Percentiles rank a stretch among this genome's conserved stretches.
phyloP scores from a whole-genome alignment of 768 basidiomycete genomes.

The Lyophyllum shimeji region DNA sequence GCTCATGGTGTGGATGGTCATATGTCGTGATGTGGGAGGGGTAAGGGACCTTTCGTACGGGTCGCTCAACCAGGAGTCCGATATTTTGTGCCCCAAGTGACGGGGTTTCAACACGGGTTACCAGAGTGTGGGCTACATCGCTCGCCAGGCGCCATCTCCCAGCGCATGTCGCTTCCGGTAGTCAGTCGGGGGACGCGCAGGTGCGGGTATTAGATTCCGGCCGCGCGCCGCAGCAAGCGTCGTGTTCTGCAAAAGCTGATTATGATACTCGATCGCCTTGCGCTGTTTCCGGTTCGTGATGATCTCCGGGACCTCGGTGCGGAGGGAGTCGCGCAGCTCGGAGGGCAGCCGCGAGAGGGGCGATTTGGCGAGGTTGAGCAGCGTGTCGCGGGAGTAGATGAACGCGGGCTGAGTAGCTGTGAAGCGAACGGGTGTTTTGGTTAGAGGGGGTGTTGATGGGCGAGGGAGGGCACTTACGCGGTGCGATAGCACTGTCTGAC shows the following conservation, averaged over 20 bases:
- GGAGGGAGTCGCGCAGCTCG: slow-evolving; percentile 23
- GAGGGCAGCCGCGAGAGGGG: slow-evolving; percentile 25
- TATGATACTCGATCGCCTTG: slow-evolving; percentile 27
- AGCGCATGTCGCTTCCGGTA: no score
- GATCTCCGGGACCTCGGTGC: slow-evolving; percentile 23
- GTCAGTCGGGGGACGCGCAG: no score
- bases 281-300: slow-evolving; percentile 27
- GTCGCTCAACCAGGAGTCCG: background rate
- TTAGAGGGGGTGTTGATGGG: background rate
- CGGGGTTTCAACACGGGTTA: background rate
- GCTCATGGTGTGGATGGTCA: background rate
- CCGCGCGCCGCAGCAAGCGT: background rate
- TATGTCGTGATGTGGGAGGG: background rate
- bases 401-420: slow-evolving; percentile 13
- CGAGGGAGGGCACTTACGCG: slow-evolving; percentile 14
- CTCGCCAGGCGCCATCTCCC: background rate
- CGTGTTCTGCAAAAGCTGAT: slow-evolving; percentile 7
- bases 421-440: background rate
- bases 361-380: slow-evolving; percentile 27
- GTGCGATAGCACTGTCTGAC: slow-evolving; percentile 11
- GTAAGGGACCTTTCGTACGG: background rate
- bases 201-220: no score
- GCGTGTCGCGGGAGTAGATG: slow-evolving; percentile 24
- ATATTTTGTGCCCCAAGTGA: background rate
- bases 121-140: background rate